Evolutionary conservation across 2,329 filamentous ascomycete species (phyloP).

Genomic region (Cercospora nicotianae): DNA sequence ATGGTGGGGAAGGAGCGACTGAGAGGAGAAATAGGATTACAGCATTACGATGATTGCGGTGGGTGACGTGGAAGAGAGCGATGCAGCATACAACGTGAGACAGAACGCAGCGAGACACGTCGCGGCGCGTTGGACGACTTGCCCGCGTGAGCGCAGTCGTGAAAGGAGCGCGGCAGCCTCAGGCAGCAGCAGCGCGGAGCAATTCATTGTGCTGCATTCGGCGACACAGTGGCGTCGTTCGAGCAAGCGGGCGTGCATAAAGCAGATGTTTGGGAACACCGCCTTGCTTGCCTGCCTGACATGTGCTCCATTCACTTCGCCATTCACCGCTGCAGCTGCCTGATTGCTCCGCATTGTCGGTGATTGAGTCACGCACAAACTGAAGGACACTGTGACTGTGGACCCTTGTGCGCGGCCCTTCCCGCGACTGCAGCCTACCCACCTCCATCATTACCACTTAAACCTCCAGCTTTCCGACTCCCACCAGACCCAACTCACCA

Average conservation of each 20-base stretch:
- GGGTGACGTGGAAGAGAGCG: neutral
- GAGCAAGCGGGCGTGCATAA: neutral
- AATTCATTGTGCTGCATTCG: neutral
- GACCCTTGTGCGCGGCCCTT: neutral
- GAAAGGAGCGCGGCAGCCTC: neutral
- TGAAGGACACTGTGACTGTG: neutral
- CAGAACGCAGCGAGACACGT: slow-evolving; percentile 1
- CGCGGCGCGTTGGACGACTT: neutral
- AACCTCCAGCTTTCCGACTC: neutral
- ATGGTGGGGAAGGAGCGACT: slow-evolving; percentile 6
- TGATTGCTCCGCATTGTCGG: neutral
- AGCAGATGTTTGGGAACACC: neutral
- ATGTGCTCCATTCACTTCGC: neutral
- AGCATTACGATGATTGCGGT: neutral
- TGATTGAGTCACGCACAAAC: neutral
- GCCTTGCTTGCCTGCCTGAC: neutral
- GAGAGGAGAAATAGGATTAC: slow-evolving; percentile 4
- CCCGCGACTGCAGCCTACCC: slow-evolving; percentile 4
- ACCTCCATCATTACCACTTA: neutral
- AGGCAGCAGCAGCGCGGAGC: neutral
- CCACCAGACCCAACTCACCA: slow-evolving; percentile 1
- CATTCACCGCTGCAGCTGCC: neutral
- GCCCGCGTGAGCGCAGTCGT: neutral
- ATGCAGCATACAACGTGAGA: neutral
- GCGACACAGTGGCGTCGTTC: neutral